A percentile compares a stretch with the other conserved stretches of the same genome.
Conservation (phyloP, 257 asterid species). For the Solanum etuberosum region DNA sequence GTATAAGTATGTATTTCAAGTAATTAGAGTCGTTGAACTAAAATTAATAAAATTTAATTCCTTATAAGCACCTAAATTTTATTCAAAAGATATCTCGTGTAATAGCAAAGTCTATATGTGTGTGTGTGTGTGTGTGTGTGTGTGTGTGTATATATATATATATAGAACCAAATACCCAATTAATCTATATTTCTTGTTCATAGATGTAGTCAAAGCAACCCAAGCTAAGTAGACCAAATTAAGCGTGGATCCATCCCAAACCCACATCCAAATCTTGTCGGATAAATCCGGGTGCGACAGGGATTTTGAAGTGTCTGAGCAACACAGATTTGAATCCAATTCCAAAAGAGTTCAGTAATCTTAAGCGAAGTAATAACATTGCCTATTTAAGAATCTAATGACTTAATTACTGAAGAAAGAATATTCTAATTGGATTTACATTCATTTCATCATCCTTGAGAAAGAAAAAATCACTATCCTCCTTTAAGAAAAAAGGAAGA, state of each 20-base stretch:
- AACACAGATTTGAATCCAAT: neutral
- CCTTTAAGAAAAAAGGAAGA: neutral
- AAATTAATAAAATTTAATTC: neutral
- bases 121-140: too few species aligned
- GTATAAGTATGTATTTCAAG: neutral
- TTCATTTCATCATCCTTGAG: neutral
- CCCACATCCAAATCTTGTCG: neutral
- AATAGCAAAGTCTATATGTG: neutral
- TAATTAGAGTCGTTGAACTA: neutral
- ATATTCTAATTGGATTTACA: neutral
- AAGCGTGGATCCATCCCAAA: neutral
- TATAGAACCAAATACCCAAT: neutral
- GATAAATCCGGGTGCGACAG: neutral
- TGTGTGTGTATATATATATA: too few species aligned
- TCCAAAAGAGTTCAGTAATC: neutral
- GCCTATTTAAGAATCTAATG: neutral
- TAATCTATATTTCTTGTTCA: neutral
- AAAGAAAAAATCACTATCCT: neutral
- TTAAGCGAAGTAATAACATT: neutral
- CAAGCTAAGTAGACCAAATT: neutral
- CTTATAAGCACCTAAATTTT: neutral
- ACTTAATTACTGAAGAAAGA: neutral
- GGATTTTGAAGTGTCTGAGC: neutral
- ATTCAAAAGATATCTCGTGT: neutral
- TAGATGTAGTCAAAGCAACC: neutral